A percentile compares a stretch with the other conserved stretches of the same genome.
phyloP scores from a whole-genome alignment of 2,329 filamentous ascomycete species.

The Botryotinia calthae region DNA sequence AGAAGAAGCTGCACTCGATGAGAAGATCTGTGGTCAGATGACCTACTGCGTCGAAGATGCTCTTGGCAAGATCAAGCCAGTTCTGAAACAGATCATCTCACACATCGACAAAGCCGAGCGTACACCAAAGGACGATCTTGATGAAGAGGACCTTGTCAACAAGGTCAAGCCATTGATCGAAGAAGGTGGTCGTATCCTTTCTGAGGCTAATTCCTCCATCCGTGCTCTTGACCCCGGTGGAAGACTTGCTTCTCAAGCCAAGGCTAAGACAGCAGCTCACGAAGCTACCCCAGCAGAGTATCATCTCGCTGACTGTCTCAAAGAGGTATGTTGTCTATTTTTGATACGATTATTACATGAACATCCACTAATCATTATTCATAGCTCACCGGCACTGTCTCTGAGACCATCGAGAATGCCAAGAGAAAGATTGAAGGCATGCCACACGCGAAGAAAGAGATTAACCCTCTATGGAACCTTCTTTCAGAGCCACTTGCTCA shows the following conservation, averaged over 20 bases:
- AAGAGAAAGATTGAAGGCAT: constrained; percentile 88
- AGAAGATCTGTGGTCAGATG: constrained; percentile 76
- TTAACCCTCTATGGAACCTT: constrained; percentile 85
- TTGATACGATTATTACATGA: not conserved
- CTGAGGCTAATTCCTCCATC: constrained; percentile 82
- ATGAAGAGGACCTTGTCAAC: constrained; percentile 85
- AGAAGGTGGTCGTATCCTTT: constrained; percentile 76
- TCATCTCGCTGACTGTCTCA: constrained; percentile 77
- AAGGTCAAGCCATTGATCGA: constrained; percentile 86
- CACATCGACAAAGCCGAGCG: constrained; percentile 77
- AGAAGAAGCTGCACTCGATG: constrained; percentile 62
- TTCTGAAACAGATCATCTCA: constrained; percentile 84
- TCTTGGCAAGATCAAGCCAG: constrained; percentile 77
- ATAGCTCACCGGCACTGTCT: constrained; percentile 70
- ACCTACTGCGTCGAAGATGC: constrained; percentile 70
- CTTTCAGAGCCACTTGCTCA: constrained; percentile 81
- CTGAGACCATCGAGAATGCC: constrained; percentile 79
- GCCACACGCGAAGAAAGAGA: constrained; percentile 91
- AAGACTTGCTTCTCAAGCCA: constrained; percentile 78
- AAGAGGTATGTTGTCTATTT: constrained; percentile 56
- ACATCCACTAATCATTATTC: constrained; percentile 34
- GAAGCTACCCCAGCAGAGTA: constrained; percentile 83
- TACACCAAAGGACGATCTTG: constrained; percentile 80
- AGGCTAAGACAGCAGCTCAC: constrained; percentile 71
- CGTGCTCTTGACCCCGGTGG: constrained; percentile 88